Conservation (phyloP, 2,329 filamentous ascomycete species). For the Claviceps sp. region DNA sequence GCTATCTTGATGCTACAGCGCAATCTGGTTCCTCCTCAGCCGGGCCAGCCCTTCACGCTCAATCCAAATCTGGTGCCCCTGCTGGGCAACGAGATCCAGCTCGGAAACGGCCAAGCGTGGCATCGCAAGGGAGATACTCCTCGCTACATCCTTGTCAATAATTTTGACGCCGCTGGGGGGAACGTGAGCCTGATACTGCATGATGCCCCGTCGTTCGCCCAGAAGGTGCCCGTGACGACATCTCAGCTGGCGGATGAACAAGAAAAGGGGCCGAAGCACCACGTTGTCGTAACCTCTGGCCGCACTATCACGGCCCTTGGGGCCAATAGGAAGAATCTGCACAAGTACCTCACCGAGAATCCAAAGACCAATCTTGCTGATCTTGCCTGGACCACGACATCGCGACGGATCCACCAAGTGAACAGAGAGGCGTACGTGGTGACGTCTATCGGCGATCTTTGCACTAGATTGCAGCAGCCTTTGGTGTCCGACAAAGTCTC, state of each 20-base stretch:
- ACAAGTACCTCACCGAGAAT: not conserved
- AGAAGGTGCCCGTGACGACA: not conserved
- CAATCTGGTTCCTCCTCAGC: not conserved
- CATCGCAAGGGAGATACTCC: not conserved
- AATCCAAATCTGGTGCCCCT: not conserved
- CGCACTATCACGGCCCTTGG: not conserved
- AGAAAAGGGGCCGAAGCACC: not conserved
- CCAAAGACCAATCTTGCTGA: not conserved
- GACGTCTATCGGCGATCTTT: no score
- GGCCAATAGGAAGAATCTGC: not conserved
- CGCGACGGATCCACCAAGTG: no score
- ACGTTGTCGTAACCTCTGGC: not conserved
- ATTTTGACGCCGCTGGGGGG: not conserved
- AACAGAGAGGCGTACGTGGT: no score
- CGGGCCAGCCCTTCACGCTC: not conserved
- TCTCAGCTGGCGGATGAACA: not conserved
- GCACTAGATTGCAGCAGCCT: no score
- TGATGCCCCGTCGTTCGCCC: not conserved
- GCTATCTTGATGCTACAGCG: not conserved
- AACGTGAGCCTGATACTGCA: not conserved
- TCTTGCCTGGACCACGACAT: conserved; percentile 6
- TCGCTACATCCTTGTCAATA: not conserved
- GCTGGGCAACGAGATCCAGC: not conserved
- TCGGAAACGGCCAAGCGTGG: not conserved
- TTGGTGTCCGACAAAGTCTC: no score